Base-by-base conservation (phyloP, 163 green algal species). In the Botryococcus braunii region DNA sequence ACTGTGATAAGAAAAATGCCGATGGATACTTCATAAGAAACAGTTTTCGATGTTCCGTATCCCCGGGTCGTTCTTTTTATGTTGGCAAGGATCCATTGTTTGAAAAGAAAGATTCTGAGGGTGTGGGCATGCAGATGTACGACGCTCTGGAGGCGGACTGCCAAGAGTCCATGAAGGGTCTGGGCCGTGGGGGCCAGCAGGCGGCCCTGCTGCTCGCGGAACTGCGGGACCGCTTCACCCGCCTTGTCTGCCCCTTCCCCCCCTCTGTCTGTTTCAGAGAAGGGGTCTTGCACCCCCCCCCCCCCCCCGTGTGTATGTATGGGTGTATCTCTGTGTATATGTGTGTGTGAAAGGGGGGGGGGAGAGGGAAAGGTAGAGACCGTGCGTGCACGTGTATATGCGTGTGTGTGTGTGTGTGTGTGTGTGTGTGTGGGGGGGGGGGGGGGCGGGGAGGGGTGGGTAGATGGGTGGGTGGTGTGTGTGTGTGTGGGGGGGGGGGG, bases 221-320 rank as follows among this genome's bases (percentile, higher is more conserved):
- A 40, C 66, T 71, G 38, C 52, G 66, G 9, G 27, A 48, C 3
- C 37, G 66, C n/a, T 66, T 71, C 34, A 29, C 57, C 13, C 66
- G 66, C 38, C 52, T 71, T 52, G 66, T 65, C 31, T 0, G 66
- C 9, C 25, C 27, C 34, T 35, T 4, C 43, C 41, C 48, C 5
- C 46, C 27, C 31, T 35, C 25, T 65, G 31, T 13, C 17, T 23
- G 7, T 23, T 65, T 25, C 25, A 8, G 34, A 48, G 11, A 40
- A 41, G 7, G 17, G 6, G n/a, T 65, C 34, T 25, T 65, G 27
- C 31, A 65, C 17, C 57, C 11, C 57, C n/a, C 27, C 17, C 25
- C 46, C 31, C 34, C 52, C 9, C 52, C 34, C 9, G 31, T 62
- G 25, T 62, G 9, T 55, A 17, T 27, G 17, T 27, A 17, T 23